Evolutionary conservation across 306 rosid species (phyloP), one percentile per base, ranked within the genome.

Genomic region (Purshia tridentata): DNA sequence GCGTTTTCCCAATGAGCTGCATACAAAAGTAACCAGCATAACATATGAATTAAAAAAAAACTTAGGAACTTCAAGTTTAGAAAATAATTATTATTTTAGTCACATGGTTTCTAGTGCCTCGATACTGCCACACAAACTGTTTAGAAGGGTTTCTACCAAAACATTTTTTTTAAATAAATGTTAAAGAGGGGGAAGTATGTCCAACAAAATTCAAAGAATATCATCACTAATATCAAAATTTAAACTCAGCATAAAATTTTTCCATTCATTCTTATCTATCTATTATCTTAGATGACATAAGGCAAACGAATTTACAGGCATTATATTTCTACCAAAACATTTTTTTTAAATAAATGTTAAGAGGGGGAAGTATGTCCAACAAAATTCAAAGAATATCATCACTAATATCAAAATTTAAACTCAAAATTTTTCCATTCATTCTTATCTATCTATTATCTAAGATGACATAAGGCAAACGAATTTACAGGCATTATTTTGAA

Each of bases 1-100:
- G 97, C 18, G 99, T 94, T 82, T 89, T 94, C 16, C 99, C 99
- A 14, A 89, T 90, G 60, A 94, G 96, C 99, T 94, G 88, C 67
- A 70, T 82, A 81, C 67, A 69, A 81, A 70, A 47, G 53, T 37
- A 81, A 69, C 61, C 54, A 48, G 37, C 37, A 11, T 23, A 16
- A 57, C 64, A 50, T 49, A 63, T 77, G 41, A 69, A 69, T 77
- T 6, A 66, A 23, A 53, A 57, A 49, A 45, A 49, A 50, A 40
- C 55, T 13, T 60, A 56, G 8, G 52, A 9, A 60, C 10, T 19
- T 51, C 53, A 35, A 41, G n/a, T 9, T 23, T 50, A 51, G 2
- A 9, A 53, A 57, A 29, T 22, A 1, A 13, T 13, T 11, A 12
- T 11, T 13, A 6, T 57, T 12, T 13, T 29, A 29, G 16, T 22